Evolutionary conservation across 768 basidiomycete genomes (phyloP).

Genomic region (Tulasnella sp.): DNA sequence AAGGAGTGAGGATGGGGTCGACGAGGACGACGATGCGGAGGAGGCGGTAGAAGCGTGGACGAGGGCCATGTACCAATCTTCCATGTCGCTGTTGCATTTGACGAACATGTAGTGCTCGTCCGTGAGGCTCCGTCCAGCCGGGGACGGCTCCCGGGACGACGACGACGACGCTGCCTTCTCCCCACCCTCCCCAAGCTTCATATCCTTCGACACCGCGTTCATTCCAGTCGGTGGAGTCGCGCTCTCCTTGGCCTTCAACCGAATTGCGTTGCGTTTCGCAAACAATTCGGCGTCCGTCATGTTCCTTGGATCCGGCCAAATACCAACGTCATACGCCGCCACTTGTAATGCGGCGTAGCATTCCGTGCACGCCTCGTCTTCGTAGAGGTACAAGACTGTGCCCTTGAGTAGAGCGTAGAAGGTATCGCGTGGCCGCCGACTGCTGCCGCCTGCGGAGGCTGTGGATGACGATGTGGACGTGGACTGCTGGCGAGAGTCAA

Average conservation of each 20-base stretch:
- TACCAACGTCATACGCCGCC: slow-evolving; percentile 65
- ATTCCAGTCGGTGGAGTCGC: slow-evolving; percentile 42
- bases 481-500: slow-evolving; percentile 54
- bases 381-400: slow-evolving; percentile 86
- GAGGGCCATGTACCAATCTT: slow-evolving; percentile 91
- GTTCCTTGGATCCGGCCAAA: slow-evolving; percentile 62
- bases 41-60: slow-evolving; percentile 51
- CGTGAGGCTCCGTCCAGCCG: slow-evolving; percentile 43
- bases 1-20: slow-evolving; percentile 56
- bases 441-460: slow-evolving; percentile 41
- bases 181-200: slow-evolving; percentile 35
- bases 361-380: slow-evolving; percentile 86
- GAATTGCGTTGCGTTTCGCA: slow-evolving; percentile 80
- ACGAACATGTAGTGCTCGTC: slow-evolving; percentile 89
- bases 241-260: slow-evolving; percentile 32
- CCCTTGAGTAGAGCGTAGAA: slow-evolving; percentile 93
- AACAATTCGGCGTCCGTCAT: slow-evolving; percentile 84
- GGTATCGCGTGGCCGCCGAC: slow-evolving; percentile 79
- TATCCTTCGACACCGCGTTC: slow-evolving; percentile 46
- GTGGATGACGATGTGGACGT: slow-evolving; percentile 62
- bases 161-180: slow-evolving; percentile 36
- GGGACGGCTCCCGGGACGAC: slow-evolving; percentile 38
- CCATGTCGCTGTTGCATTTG: slow-evolving; percentile 84
- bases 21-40: slow-evolving; percentile 24
- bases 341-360: slow-evolving; percentile 89